phyloP scores from a whole-genome alignment of 148 eudicot genomes.

The Linanthus parryae region DNA sequence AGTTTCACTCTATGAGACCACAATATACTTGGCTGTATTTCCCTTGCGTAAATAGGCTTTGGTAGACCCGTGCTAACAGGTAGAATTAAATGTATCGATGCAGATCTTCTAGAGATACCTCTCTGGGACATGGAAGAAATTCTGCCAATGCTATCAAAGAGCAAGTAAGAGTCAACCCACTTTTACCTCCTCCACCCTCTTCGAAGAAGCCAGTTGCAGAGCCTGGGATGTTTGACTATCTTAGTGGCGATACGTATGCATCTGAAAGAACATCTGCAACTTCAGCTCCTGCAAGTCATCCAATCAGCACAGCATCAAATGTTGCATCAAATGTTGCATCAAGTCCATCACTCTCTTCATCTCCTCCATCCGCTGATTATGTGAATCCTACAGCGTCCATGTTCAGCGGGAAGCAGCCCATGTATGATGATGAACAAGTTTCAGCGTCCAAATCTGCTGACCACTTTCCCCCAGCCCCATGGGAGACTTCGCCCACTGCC shows the following conservation, averaged over 20 bases:
- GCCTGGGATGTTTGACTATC: constrained; percentile 42
- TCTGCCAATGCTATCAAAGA: constrained; percentile 18
- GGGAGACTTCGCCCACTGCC: constrained; percentile 47
- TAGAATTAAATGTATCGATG: constrained; percentile 7
- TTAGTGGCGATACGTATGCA: constrained; percentile 58
- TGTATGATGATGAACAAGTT: constrained; percentile 33
- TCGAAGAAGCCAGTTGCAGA: constrained; percentile 46
- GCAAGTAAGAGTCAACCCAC: constrained; percentile 35
- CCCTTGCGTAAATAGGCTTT: too few species aligned
- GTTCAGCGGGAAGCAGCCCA: constrained; percentile 35
- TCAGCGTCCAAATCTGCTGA: constrained; percentile 33
- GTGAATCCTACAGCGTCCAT: constrained; percentile 57
- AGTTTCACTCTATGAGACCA: too few species aligned
- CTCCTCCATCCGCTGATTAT: constrained; percentile 40
- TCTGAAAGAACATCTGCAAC: constrained; percentile 32
- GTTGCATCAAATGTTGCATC: not conserved
- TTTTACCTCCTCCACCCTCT: constrained; percentile 78
- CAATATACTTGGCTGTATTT: too few species aligned
- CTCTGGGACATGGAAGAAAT: constrained; percentile 41
- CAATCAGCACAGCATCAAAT: constrained; percentile 9
- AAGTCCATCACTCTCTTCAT: constrained; percentile 25
- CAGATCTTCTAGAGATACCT: constrained; percentile 71
- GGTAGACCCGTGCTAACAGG: too few species aligned
- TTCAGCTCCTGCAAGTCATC: constrained; percentile 30
- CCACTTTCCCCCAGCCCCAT: constrained; percentile 45